Conservation (phyloP, 2,329 filamentous ascomycete genomes). For the Ophiostoma himal-ulmi region DNA sequence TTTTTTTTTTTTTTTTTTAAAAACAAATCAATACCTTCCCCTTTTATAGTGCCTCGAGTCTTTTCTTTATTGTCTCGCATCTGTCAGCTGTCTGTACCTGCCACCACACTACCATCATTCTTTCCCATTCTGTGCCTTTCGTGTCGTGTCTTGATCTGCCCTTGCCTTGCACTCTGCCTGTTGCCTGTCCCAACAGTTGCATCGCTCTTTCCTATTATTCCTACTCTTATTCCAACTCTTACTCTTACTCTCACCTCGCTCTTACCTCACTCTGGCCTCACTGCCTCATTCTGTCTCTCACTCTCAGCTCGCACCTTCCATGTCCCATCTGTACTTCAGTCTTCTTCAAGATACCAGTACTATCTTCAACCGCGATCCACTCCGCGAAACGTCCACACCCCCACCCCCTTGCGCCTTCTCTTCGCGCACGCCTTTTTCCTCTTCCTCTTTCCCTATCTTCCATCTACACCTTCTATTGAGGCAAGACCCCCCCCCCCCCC, state of each 20-base stretch:
- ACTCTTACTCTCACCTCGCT: neutral
- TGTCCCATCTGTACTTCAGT: neutral
- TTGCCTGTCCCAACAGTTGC: slow-evolving; percentile 8
- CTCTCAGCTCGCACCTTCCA: neutral
- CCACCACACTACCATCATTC: neutral
- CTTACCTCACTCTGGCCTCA: neutral
- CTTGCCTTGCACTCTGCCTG: neutral
- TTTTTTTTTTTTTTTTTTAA: neutral
- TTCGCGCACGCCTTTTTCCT: slow-evolving; percentile 8
- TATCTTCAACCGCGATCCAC: slow-evolving; percentile 3
- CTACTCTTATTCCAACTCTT: neutral
- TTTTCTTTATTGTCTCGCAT: neutral
- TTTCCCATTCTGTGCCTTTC: neutral
- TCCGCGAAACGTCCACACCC: slow-evolving; percentile 13
- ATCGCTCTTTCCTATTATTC: neutral
- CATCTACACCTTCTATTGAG: neutral
- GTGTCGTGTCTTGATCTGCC: slow-evolving; percentile 3
- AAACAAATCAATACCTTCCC: neutral
- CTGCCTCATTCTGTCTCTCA: neutral
- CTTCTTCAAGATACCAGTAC: neutral
- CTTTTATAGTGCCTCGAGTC: neutral
- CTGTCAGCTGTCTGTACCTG: neutral
- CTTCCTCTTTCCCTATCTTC: slow-evolving; percentile 12
- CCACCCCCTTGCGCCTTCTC: slow-evolving; percentile 14
- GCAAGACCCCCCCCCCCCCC: neutral